Percentiles rank a stretch among this genome's conserved stretches.
Evolutionary conservation across 2,329 filamentous ascomycete species (phyloP).

Genomic region (Lanzia echinophila): DNA sequence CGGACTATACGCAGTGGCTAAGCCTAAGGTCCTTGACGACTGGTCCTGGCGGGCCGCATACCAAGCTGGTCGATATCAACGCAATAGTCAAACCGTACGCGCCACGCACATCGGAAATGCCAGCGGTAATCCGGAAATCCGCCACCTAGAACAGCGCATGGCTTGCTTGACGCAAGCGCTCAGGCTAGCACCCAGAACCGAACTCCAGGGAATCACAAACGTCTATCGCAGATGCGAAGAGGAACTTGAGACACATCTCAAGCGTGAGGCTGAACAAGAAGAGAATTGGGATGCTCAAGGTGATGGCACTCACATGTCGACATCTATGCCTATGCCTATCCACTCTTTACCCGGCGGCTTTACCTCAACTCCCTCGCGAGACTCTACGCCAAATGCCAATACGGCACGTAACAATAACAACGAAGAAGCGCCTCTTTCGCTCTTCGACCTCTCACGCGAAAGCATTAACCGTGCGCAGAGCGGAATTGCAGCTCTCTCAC

Average conservation of each 20-base stretch:
- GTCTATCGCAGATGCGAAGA: constrained; percentile 73
- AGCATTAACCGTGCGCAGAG: constrained; percentile 52
- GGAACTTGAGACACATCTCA: constrained; percentile 61
- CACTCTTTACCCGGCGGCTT: constrained; percentile 43
- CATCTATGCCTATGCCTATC: too few species aligned
- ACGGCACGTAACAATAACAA: constrained; percentile 33
- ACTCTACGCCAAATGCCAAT: constrained; percentile 21
- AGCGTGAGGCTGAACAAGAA: constrained; percentile 61
- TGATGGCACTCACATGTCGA: constrained; percentile 45
- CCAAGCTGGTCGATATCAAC: constrained; percentile 67
- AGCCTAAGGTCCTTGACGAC: constrained; percentile 42
- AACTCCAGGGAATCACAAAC: constrained; percentile 68
- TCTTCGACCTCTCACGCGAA: constrained; percentile 58
- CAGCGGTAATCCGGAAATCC: constrained; percentile 54
- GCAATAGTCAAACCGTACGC: constrained; percentile 44
- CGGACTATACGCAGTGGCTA: constrained; percentile 19
- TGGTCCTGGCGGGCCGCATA: constrained; percentile 76
- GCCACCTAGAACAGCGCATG: constrained; percentile 73
- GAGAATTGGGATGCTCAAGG: constrained; percentile 63
- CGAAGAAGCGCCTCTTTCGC: constrained; percentile 56
- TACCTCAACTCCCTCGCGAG: constrained; percentile 32
- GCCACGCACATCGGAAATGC: constrained; percentile 55
- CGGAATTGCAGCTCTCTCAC: constrained; percentile 49
- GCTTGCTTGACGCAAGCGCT: constrained; percentile 72
- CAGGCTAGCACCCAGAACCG: constrained; percentile 61